Base-by-base conservation (phyloP, 129 eudicot species). In the Flaveria robusta region DNA sequence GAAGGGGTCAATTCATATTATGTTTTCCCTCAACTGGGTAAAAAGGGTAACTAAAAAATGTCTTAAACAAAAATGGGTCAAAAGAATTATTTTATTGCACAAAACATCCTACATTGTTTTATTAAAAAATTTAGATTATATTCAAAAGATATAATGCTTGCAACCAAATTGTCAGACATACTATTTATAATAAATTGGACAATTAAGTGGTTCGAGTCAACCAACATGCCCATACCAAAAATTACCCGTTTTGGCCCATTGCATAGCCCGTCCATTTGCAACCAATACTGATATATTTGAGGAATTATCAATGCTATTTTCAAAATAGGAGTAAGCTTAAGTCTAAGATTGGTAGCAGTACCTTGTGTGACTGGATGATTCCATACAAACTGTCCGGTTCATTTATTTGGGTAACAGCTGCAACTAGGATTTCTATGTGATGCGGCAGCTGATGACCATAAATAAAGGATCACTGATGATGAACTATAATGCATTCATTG, bases 361-460 rank as follows among this genome's bases (percentile, higher is more conserved):
- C 99, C 99, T 95, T 89, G 84, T 89, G 90, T 20, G 97, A 89
- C 80, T 91, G 99, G 79, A 95, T 84, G 66, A 95, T 87, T 51
- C 99, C 99, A 83, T 95, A 95, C 74, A 95, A 83, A 79, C 99
- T 91, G 91, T 95, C 99, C 0, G 97, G 97, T 87, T 95, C 99
- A 78, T 95, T 95, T 70, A 95, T 95, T 77, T 86, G 96, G 51
- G 99, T 95, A 80, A 95, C 96, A 11, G 99, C 99, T 58, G 97
- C 83, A 56, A 87, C 86, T 20, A 95, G 84, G 74, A 95, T 84
- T 72, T 89, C 97, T 77, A 89, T 85, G 79, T 95, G 99, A 78
- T 65, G 83, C n/a, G 97, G 96, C 70, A 91, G 88, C 99, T 95
- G 90, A 72, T 23, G 60, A 67, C 27, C 63, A 71, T 46, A 50